phyloP scores from a whole-genome alignment of 2,329 filamentous ascomycete species.

The Hymenoscyphus fraxineus region DNA sequence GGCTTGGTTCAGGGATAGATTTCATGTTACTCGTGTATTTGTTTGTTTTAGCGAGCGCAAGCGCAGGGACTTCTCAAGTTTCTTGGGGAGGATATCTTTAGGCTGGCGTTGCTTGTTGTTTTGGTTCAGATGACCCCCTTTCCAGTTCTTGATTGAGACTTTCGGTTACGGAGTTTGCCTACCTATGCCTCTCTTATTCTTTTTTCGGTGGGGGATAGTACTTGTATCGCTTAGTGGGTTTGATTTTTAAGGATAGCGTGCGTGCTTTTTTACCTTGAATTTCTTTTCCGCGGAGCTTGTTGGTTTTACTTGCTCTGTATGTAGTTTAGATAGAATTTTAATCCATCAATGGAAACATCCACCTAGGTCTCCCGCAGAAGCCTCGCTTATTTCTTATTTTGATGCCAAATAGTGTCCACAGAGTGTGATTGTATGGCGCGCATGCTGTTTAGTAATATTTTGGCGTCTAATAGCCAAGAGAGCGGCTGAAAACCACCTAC shows the following conservation, averaged over 20 bases:
- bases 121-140: not conserved
- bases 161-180: not conserved
- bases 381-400: not conserved
- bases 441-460: not conserved
- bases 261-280: not conserved
- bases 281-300: not conserved
- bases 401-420: not conserved
- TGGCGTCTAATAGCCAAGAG: not conserved
- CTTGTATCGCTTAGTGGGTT: not conserved
- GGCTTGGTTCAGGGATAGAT: constrained; percentile 10
- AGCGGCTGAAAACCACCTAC: not conserved
- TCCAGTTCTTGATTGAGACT: not conserved
- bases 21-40: constrained; percentile 6
- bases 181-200: not conserved
- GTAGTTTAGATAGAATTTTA: constrained; percentile 12
- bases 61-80: constrained; percentile 1
- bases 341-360: constrained; percentile 2
- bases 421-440: not conserved
- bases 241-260: not conserved
- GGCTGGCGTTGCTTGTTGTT: constrained; percentile 3
- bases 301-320: constrained; percentile 4
- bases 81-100: not conserved
- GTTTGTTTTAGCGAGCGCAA: not conserved
- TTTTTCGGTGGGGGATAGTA: not conserved
- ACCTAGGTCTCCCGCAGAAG: not conserved